Evolutionary conservation across 371 early-diverging fungal species (phyloP), one percentile per base, ranked within the genome.

Genomic region (Thermomucor indicae-seudaticae): DNA sequence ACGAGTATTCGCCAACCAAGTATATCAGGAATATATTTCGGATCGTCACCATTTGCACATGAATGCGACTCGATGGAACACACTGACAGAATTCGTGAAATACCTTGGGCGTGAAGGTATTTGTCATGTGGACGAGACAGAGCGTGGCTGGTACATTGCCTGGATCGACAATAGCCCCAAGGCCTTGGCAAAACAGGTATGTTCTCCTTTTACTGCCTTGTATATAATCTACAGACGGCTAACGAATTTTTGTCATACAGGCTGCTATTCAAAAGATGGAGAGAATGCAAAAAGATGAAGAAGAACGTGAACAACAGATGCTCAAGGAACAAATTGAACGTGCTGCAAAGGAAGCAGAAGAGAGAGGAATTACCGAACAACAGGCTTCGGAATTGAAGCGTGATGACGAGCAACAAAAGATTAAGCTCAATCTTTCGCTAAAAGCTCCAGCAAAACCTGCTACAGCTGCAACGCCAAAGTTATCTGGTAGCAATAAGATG

Each of bases 11-110:
- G 92, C 93, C 28, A 96, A 98, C 63, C 81, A 83, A 29, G 96
- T 97, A 0, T 98, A 98, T 70, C 93, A 97, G 65, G 97, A 97
- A 62, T 91, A 92, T 46, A 93, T 98, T 55, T 60, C 85, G 8
- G 93, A 97, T 65, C 72, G 88, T 22, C 67, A 88, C 43, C 98
- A 98, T 64, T 59, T 93, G 31, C 98, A 98, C 65, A 96, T 98
- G 96, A 98, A 96, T 57, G 81, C 96, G 3, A 98, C 98, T 0
- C 67, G 79, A 46, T 98, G 98, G 98, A 72, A 80, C 16, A 78
- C 94, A 5, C 69, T 98, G 16, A 71, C 87, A 3, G 95, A 89
- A 39, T 98, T 95, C 62, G 84, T 84, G 49, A 86, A 81, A 64
- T 70, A 89, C 57, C 71, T 98, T 30, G 96, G 96, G 7, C 73